Percentiles rank a stretch among this genome's conserved stretches.
These are phyloP conservation scores for Cairneyella variabilis DNA, from an alignment of 495 filamentous ascomycete species.

Conservation along the genomic window DNA sequence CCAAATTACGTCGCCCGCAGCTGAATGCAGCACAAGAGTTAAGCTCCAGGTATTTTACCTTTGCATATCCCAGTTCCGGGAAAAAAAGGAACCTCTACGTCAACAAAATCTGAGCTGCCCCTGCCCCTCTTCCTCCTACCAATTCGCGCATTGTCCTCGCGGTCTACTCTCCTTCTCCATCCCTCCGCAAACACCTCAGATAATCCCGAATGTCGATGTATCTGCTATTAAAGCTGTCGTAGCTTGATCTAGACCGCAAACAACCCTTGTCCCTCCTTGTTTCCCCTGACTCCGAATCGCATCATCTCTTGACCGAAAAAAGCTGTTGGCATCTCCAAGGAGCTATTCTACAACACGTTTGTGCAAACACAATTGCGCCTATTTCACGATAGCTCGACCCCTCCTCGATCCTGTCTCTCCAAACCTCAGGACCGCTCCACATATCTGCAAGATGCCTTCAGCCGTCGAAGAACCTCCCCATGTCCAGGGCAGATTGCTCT, in stretches of 20 bases:
- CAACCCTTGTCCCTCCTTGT: neutral
- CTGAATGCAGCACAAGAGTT: too few species aligned
- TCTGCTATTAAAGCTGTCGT: neutral
- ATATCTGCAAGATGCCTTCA: conserved; percentile 22
- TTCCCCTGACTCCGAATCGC: neutral
- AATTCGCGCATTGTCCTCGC: too few species aligned
- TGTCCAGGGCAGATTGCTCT: conserved; percentile 53
- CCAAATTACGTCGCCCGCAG: too few species aligned
- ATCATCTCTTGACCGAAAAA: neutral
- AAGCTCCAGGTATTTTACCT: too few species aligned
- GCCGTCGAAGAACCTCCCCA: conserved; percentile 15
- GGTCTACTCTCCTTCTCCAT: neutral
- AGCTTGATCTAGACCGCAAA: neutral
- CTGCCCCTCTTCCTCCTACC: neutral
- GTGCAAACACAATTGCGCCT: neutral
- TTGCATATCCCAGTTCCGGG: too few species aligned
- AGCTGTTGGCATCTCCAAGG: neutral
- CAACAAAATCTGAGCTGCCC: neutral
- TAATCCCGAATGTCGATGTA: neutral
- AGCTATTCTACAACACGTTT: neutral
- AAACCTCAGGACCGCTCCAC: neutral
- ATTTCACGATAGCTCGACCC: neutral
- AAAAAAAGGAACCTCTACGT: neutral
- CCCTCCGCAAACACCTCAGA: neutral
- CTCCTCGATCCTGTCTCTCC: neutral